Conservation (phyloP, 2,329 filamentous ascomycete genomes). For the Neonectria punicea region DNA sequence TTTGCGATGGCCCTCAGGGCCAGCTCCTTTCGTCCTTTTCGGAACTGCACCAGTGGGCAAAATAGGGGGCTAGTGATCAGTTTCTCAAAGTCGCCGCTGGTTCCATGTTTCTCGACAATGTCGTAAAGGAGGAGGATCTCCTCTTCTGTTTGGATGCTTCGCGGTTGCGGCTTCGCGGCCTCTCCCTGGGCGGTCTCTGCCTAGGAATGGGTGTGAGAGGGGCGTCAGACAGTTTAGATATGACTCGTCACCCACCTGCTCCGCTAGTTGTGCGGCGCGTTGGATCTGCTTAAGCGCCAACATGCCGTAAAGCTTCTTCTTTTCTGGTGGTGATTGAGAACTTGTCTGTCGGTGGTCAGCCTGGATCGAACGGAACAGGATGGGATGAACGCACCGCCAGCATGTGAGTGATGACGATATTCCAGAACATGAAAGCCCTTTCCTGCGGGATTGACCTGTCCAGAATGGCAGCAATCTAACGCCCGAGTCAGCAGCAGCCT, state of each 20-base stretch:
- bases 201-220: constrained; percentile 24
- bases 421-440: constrained; percentile 63
- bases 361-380: neutral
- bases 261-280: constrained; percentile 57
- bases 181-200: constrained; percentile 33
- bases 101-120: constrained; percentile 57
- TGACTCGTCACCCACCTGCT: constrained; percentile 49
- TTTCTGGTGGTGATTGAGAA: constrained; percentile 58
- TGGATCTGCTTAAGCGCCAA: constrained; percentile 63
- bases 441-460: constrained; percentile 63
- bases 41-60: constrained; percentile 57
- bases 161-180: constrained; percentile 36
- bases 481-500: constrained; percentile 15
- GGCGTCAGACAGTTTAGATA: neutral
- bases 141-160: constrained; percentile 58
- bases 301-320: constrained; percentile 62
- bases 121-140: constrained; percentile 62
- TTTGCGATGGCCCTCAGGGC: constrained; percentile 54
- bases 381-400: constrained; percentile 57
- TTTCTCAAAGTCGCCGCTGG: constrained; percentile 53
- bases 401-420: constrained; percentile 63
- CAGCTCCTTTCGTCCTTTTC: constrained; percentile 58
- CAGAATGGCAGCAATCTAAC: constrained; percentile 63
- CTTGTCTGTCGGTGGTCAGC: constrained; percentile 52
- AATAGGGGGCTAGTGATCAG: constrained; percentile 52